Conservation (phyloP, 768 basidiomycete species). For the Boletellus emodensis region DNA sequence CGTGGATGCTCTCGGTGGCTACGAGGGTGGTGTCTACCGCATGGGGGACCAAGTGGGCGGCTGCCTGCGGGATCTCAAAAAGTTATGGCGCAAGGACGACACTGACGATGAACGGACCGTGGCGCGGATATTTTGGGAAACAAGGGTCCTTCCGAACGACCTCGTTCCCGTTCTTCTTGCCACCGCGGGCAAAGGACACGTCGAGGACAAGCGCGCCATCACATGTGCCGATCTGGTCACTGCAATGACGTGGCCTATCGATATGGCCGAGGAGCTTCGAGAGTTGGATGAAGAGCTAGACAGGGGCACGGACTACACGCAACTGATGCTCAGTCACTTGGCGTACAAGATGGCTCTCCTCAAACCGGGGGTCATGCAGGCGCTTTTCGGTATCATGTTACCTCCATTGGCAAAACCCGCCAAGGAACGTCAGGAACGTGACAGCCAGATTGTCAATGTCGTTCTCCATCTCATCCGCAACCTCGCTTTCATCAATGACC, state of each 20-base stretch:
- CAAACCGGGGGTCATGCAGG: conserved; percentile 61
- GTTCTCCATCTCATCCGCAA: conserved; percentile 89
- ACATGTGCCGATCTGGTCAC: conserved; percentile 86
- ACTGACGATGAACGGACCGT: conserved; percentile 95
- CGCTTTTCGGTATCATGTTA: conserved; percentile 69
- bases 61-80: conserved; percentile 92
- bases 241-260: conserved; percentile 99
- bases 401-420: conserved; percentile 70
- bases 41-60: conserved; percentile 80
- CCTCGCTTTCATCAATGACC: conserved; percentile 90
- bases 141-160: conserved; percentile 83
- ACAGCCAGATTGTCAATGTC: conserved; percentile 83
- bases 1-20: conserved; percentile 77
- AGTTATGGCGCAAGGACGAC: conserved; percentile 94
- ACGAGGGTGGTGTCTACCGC: conserved; percentile 61
- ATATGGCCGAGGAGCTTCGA: conserved; percentile 89
- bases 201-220: conserved; percentile 81
- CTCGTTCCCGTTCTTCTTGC: conserved; percentile 79
- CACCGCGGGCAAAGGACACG: conserved; percentile 72
- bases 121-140: conserved; percentile 87
- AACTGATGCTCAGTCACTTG: conserved; percentile 73
- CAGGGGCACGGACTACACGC: conserved; percentile 84
- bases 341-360: conserved; percentile 81
- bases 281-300: conserved; percentile 82
- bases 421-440: conserved; percentile 72